A percentile compares a stretch with the other conserved stretches of the same genome.
Conservation (phyloP, 2,329 filamentous ascomycete species). For the Aureobasidium sp. region DNA sequence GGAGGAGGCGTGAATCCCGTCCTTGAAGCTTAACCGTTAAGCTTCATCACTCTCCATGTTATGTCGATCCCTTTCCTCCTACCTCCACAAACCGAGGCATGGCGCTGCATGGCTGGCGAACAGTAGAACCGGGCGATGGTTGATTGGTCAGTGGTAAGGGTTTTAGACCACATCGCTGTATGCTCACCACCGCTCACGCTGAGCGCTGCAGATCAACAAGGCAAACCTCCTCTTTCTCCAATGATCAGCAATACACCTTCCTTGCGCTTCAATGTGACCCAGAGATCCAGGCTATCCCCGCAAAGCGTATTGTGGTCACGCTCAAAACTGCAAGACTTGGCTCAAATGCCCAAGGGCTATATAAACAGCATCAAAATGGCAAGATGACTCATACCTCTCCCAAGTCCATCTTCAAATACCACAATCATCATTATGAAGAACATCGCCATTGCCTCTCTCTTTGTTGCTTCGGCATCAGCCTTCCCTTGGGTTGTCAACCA, state of each 20-base stretch:
- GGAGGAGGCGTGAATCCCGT: not conserved
- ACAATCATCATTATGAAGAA: constrained; percentile 19
- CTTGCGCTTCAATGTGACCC: not conserved
- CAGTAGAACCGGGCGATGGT: not conserved
- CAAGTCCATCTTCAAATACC: not conserved
- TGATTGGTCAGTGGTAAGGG: not conserved
- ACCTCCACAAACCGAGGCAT: constrained; percentile 7
- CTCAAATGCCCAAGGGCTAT: not conserved
- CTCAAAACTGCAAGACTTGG: not conserved
- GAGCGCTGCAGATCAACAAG: not conserved
- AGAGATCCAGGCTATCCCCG: not conserved
- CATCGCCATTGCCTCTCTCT: constrained; percentile 17
- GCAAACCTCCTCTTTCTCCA: not conserved
- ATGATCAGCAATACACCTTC: not conserved
- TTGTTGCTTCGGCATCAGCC: constrained; percentile 22
- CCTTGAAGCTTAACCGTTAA: constrained; percentile 3
- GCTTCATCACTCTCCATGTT: not conserved
- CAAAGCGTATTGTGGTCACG: not conserved
- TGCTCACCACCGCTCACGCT: not conserved
- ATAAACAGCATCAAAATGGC: not conserved
- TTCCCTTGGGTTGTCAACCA: constrained; percentile 32
- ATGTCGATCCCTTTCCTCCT: not conserved
- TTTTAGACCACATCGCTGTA: not conserved
- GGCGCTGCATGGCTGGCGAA: not conserved
- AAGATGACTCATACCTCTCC: not conserved